Evolutionary conservation across 2,329 filamentous ascomycete species (phyloP).

Genomic region (Rhinocladiella mackenziei): DNA sequence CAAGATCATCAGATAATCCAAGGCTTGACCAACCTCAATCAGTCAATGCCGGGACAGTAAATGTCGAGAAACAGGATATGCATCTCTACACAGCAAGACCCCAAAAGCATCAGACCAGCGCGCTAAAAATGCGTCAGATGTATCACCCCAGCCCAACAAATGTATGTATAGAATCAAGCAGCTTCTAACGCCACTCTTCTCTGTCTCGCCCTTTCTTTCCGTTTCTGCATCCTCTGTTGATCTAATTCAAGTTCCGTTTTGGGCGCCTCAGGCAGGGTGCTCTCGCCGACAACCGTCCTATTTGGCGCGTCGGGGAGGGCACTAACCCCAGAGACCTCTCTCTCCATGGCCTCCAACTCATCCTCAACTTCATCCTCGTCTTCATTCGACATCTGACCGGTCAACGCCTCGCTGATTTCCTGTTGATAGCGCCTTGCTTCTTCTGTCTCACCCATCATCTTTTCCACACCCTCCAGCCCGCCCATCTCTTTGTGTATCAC

Average conservation of each 20-base stretch:
- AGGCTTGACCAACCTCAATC: slow-evolving; percentile 39
- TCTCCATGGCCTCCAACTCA: slow-evolving; percentile 78
- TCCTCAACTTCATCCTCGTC: slow-evolving; percentile 98
- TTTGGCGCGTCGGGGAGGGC: slow-evolving; percentile 35
- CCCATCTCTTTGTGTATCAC: slow-evolving; percentile 96
- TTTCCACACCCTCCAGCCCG: slow-evolving; percentile 87
- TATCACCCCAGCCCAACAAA: slow-evolving; percentile 13
- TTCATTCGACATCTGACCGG: slow-evolving; percentile 80
- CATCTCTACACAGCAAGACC: not conserved
- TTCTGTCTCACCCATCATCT: slow-evolving; percentile 86
- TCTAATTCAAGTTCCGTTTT: slow-evolving; percentile 33
- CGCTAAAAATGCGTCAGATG: slow-evolving; percentile 10
- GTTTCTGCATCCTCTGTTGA: slow-evolving; percentile 32
- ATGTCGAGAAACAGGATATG: too few species aligned
- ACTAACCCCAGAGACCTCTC: slow-evolving; percentile 48
- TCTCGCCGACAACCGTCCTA: slow-evolving; percentile 26
- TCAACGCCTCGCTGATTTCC: slow-evolving; percentile 91
- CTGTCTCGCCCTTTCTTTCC: slow-evolving; percentile 34
- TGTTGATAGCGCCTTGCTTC: slow-evolving; percentile 91
- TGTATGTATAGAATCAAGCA: slow-evolving; percentile 21
- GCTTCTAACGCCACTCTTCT: slow-evolving; percentile 31
- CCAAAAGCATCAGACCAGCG: not conserved
- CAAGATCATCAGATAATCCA: slow-evolving; percentile 64
- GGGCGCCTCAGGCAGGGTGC: slow-evolving; percentile 39
- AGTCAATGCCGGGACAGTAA: slow-evolving; percentile 43